These are phyloP conservation scores for Mollisiaceae sp. DNA, from an alignment of 2,329 filamentous ascomycete species.

Conservation along the genomic window DNA sequence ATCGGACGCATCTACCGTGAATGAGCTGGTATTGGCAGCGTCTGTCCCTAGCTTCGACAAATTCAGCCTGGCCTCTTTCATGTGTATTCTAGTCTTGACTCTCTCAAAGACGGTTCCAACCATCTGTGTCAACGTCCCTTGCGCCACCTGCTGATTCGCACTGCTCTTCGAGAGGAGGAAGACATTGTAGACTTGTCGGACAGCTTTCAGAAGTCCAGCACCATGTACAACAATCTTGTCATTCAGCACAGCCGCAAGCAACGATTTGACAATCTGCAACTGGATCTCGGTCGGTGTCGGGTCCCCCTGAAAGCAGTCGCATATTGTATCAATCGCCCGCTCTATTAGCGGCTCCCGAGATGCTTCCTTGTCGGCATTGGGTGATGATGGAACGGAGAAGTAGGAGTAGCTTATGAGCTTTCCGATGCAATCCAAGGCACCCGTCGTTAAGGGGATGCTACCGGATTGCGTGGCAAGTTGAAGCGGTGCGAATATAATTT, in stretches of 20 bases:
- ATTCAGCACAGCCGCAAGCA: conserved; percentile 93
- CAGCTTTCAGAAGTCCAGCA: conserved; percentile 91
- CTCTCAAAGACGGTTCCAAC: conserved; percentile 97
- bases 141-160: conserved; percentile 94
- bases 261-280: conserved; percentile 96
- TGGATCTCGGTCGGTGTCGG: conserved; percentile 91
- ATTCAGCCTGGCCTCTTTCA: conserved; percentile 80
- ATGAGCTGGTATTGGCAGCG: conserved; percentile 39
- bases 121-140: conserved; percentile 98
- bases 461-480: conserved; percentile 87
- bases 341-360: conserved; percentile 81
- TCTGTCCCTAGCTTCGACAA: conserved; percentile 41
- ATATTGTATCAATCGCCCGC: conserved; percentile 97
- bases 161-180: conserved; percentile 94
- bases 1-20: conserved; percentile 41
- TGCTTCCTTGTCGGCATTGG: conserved; percentile 45
- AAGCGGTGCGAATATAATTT: conserved; percentile 88
- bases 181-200: conserved; percentile 98
- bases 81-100: conserved; percentile 82
- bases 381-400: conserved; percentile 74
- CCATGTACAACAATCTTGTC: conserved; percentile 99
- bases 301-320: conserved; percentile 98
- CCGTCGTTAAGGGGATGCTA: conserved; percentile 84
- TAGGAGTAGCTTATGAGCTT: conserved; percentile 99
- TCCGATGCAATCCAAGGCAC: conserved; percentile 94